phyloP scores from a whole-genome alignment of 1,284 basidiomycete species.

The Ceratobasidium papillatum region DNA sequence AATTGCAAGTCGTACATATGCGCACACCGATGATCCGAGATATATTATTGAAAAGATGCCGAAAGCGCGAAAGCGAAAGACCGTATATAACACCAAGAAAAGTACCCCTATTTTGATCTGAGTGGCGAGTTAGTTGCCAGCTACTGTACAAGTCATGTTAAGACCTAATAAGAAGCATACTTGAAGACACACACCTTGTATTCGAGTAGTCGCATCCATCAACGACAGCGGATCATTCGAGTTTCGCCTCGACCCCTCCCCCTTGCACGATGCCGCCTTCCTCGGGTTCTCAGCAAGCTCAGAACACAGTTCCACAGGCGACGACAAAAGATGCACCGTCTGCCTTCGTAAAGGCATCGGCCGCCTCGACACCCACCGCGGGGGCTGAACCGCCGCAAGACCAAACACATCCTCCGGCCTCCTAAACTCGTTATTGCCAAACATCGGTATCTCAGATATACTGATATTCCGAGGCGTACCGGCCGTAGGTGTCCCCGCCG shows the following conservation, averaged over 20 bases:
- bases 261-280: neutral
- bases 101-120: neutral
- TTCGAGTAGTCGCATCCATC: neutral
- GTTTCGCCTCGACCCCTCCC: neutral
- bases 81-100: neutral
- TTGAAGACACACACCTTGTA: neutral
- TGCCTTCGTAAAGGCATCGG: neutral
- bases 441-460: slow-evolving; percentile 23
- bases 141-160: neutral
- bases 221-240: neutral
- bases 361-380: neutral
- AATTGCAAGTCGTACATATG: neutral
- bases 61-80: neutral
- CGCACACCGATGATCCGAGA: neutral
- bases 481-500: neutral
- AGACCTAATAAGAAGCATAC: neutral
- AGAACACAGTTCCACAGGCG: neutral
- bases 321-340: neutral
- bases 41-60: neutral
- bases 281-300: too few relatives aligned
- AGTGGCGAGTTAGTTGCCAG: neutral
- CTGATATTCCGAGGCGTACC: slow-evolving; percentile 15
- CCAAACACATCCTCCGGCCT: slow-evolving; percentile 22
- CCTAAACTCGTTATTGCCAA: neutral
- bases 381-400: slow-evolving; percentile 17